Conservation (phyloP, 257 asterid genomes). For the Nicotiana benthamiana region DNA sequence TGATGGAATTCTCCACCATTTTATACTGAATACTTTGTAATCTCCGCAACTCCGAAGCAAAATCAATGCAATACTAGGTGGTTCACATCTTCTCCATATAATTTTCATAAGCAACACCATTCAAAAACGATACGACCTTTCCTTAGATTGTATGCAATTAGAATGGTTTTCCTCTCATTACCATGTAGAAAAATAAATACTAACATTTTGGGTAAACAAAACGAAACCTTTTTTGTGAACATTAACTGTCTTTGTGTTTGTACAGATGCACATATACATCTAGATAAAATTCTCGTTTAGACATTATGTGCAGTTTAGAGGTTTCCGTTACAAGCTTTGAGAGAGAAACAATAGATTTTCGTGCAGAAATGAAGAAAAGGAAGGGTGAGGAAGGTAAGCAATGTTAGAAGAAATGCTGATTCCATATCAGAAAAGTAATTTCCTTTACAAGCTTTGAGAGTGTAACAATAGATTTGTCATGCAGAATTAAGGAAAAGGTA, state of each 20-base stretch:
- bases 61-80: no score
- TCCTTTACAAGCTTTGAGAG: no score
- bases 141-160: neutral
- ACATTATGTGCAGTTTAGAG: neutral
- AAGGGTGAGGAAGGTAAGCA: neutral
- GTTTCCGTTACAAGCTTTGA: neutral
- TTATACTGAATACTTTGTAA: no score
- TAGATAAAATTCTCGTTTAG: no score
- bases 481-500: neutral
- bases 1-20: no score
- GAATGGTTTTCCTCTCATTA: neutral
- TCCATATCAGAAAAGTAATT: neutral
- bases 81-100: no score
- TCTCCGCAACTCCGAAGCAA: no score
- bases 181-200: neutral
- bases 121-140: no score
- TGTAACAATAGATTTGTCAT: no score
- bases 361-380: neutral
- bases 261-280: neutral
- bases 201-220: neutral
- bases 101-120: no score
- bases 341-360: neutral
- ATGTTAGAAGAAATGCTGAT: neutral
- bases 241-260: neutral
- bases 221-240: neutral